Evolutionary conservation across 768 basidiomycete genomes (phyloP).

Genomic region (Exsudoporus frostii): DNA sequence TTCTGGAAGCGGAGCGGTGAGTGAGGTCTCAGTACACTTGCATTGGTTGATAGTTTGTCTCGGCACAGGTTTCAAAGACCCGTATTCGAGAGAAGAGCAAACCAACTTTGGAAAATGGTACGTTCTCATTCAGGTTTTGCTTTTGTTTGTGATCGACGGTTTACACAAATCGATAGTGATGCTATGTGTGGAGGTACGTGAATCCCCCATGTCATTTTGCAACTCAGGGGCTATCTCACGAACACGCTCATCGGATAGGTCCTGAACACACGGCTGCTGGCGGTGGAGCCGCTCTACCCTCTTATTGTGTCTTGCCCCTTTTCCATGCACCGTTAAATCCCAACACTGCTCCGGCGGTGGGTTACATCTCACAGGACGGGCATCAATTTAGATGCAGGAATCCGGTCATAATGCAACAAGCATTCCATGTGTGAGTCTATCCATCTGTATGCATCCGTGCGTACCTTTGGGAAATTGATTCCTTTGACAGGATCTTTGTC

Average conservation of each 20-base stretch:
- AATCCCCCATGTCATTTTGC: neutral
- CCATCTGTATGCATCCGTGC: neutral
- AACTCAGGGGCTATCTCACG: neutral
- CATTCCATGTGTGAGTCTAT: slow-evolving; percentile 56
- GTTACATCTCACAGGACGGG: slow-evolving; percentile 56
- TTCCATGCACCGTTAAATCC: slow-evolving; percentile 44
- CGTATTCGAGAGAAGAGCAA: slow-evolving; percentile 57
- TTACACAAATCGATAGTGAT: slow-evolving; percentile 34
- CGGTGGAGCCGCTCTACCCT: slow-evolving; percentile 42
- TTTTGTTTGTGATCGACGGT: neutral
- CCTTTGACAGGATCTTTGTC: slow-evolving; percentile 45
- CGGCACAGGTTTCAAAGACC: slow-evolving; percentile 55
- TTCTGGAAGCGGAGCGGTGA: slow-evolving; percentile 59
- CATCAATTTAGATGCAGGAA: slow-evolving; percentile 54
- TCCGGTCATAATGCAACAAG: slow-evolving; percentile 48
- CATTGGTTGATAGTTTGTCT: neutral
- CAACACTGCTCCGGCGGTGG: slow-evolving; percentile 26
- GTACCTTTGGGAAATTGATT: neutral
- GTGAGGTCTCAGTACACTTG: neutral
- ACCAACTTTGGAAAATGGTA: slow-evolving; percentile 53
- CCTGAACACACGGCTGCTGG: slow-evolving; percentile 46
- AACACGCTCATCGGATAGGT: slow-evolving; percentile 31
- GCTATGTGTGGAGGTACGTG: slow-evolving; percentile 48
- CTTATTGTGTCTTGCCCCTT: slow-evolving; percentile 51
- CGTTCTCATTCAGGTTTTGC: slow-evolving; percentile 2